Conservation (phyloP, 2,329 filamentous ascomycete genomes). For the Rhytidhysteron rufulum region DNA sequence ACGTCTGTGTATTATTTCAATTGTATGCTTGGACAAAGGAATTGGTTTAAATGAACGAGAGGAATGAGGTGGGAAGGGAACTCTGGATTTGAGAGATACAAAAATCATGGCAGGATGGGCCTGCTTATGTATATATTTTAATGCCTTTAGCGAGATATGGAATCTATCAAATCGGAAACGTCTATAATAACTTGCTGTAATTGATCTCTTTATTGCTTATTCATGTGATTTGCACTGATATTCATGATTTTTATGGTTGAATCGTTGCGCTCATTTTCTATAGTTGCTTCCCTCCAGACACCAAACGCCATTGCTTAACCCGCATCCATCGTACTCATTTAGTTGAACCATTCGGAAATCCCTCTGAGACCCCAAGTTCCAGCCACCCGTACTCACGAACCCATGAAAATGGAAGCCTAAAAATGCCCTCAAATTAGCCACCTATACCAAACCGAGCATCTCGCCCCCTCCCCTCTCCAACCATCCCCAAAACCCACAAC, state of each 20-base stretch:
- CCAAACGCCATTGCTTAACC: neutral
- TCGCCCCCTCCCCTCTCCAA: slow-evolving; percentile 5
- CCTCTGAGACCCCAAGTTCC: too few species aligned
- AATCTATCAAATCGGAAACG: too few species aligned
- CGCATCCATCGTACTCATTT: neutral
- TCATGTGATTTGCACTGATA: too few species aligned
- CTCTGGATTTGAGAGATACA: too few species aligned
- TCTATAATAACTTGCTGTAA: too few species aligned
- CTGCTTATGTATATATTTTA: slow-evolving; percentile 23
- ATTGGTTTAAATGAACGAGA: neutral
- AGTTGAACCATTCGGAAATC: too few species aligned
- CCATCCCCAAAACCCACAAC: neutral
- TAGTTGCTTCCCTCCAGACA: neutral
- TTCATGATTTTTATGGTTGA: too few species aligned
- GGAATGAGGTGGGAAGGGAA: neutral
- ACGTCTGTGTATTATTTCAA: slow-evolving; percentile 20
- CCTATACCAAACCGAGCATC: neutral
- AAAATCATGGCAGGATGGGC: slow-evolving; percentile 13
- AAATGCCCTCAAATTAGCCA: slow-evolving; percentile 1
- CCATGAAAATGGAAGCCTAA: slow-evolving; percentile 19
- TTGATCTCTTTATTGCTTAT: too few species aligned
- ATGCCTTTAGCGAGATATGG: slow-evolving; percentile 20
- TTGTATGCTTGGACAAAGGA: slow-evolving; percentile 11
- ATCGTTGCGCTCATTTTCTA: too few species aligned
- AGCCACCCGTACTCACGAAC: slow-evolving; percentile 5